Base-by-base conservation (phyloP, 495 filamentous ascomycete species). In the Echria macrotheca region DNA sequence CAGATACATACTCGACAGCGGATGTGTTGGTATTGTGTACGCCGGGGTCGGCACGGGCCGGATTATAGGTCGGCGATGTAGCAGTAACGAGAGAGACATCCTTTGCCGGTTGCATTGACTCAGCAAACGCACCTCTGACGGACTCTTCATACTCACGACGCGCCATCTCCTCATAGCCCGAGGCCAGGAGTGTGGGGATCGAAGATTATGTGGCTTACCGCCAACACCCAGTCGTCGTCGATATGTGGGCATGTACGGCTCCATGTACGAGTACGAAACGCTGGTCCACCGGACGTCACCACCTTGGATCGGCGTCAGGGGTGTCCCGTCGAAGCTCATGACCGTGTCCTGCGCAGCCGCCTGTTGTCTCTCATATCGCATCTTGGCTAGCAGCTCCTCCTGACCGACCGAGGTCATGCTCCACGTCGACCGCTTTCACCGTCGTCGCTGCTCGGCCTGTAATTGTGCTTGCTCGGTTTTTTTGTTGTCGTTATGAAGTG, bases 191-290 rank as follows among this genome's bases (percentile, higher is more conserved):
- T n/a, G n/a, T n/a, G n/a, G n/a, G n/a, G n/a, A n/a, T n/a, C n/a
- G n/a, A n/a, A n/a, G n/a, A n/a, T n/a, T n/a, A n/a, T n/a, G n/a
- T n/a, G n/a, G n/a, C n/a, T n/a, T n/a, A n/a, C n/a, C n/a, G n/a
- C n/a, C n/a, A n/a, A n/a, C n/a, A n/a, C n/a, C n/a, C n/a, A n/a
- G n/a, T n/a, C n/a, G n/a, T n/a, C n/a, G n/a, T n/a, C n/a, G n/a
- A n/a, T n/a, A n/a, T n/a, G n/a, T 77, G 36, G 73, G 55, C 81
- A 89, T 87, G 58, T 89, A 89, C 10, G 83, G 83, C 60, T 89
- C 85, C 36, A 67, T 60, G 26, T 69, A 59, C 4, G 36, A 29
- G 39, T 49, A 50, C 14, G 53, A 24, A 42, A 38, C n/a, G 42
- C 54, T 35, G 25, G 49, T n/a, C 75, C 76, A 78, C n/a, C 70